phyloP scores from a whole-genome alignment of 441 rosid species.

The Euphorbia schlechtendalii region DNA sequence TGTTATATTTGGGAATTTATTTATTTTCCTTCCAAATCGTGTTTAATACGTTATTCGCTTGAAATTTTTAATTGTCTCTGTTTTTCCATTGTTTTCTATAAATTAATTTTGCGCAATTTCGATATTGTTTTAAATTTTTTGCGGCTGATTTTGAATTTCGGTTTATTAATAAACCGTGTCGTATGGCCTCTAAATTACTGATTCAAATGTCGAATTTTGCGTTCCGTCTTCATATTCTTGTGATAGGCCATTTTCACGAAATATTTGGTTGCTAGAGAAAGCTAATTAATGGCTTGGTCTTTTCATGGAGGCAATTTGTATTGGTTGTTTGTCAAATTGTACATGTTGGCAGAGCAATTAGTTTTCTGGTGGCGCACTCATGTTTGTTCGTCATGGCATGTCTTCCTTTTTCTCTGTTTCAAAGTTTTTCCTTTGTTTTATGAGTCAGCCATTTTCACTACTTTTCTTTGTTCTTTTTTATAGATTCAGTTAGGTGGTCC shows the following conservation, averaged over 20 bases:
- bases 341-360: neutral
- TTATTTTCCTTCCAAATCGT: neutral
- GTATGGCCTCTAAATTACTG: neutral
- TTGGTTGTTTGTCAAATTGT: neutral
- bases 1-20: too few species aligned
- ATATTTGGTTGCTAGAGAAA: neutral
- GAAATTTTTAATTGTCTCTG: neutral
- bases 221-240: neutral
- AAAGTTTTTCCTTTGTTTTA: neutral
- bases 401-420: neutral
- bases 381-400: neutral
- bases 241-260: too few species aligned
- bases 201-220: neutral
- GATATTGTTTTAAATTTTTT: neutral
- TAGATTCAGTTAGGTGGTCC: too few species aligned
- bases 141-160: neutral
- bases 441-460: neutral
- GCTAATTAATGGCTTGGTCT: neutral
- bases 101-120: neutral
- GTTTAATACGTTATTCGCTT: neutral
- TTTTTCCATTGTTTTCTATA: neutral
- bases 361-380: neutral
- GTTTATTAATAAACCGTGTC: neutral
- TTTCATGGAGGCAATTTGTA: neutral
- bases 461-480: too few species aligned